Conservation (phyloP, 805 yeast species). For the Torulaspora quercuum region DNA sequence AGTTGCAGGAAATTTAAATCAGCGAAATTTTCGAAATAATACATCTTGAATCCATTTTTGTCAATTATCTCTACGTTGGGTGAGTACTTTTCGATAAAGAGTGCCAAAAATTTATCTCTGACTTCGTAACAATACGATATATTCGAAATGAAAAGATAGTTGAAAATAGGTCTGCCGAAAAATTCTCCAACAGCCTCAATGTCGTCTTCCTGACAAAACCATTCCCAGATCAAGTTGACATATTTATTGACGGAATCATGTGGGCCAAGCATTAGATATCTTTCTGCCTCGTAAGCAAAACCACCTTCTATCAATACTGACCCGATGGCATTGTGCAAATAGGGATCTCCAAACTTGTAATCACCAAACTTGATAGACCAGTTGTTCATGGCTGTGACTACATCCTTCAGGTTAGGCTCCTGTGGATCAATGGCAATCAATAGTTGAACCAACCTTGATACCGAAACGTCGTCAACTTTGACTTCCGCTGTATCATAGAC, state of each 20-base stretch:
- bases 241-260: constrained; percentile 50
- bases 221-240: constrained; percentile 43
- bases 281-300: constrained; percentile 63
- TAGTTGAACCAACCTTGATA: constrained; percentile 47
- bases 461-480: constrained; percentile 42
- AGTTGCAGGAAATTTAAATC: constrained; percentile 69
- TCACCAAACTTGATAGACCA: constrained; percentile 59
- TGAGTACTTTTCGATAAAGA: constrained; percentile 28
- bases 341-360: constrained; percentile 66
- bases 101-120: constrained; percentile 37
- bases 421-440: constrained; percentile 42
- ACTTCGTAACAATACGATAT: constrained; percentile 53
- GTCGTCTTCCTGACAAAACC: constrained; percentile 41
- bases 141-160: constrained; percentile 68
- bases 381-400: constrained; percentile 59
- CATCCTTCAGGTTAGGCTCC: constrained; percentile 62
- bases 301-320: constrained; percentile 53
- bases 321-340: constrained; percentile 72
- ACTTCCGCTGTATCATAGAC: constrained; percentile 54
- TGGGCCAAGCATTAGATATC: constrained; percentile 66
- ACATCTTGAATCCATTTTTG: constrained; percentile 36
- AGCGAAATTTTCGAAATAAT: constrained; percentile 42
- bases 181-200: constrained; percentile 33
- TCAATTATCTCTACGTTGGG: constrained; percentile 27
- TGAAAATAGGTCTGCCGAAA: constrained; percentile 61